A percentile compares a stretch with the other conserved stretches of the same genome.
Evolutionary conservation across 2,329 filamentous ascomycete genomes (phyloP).

Genomic region (Colletotrichum sp.): DNA sequence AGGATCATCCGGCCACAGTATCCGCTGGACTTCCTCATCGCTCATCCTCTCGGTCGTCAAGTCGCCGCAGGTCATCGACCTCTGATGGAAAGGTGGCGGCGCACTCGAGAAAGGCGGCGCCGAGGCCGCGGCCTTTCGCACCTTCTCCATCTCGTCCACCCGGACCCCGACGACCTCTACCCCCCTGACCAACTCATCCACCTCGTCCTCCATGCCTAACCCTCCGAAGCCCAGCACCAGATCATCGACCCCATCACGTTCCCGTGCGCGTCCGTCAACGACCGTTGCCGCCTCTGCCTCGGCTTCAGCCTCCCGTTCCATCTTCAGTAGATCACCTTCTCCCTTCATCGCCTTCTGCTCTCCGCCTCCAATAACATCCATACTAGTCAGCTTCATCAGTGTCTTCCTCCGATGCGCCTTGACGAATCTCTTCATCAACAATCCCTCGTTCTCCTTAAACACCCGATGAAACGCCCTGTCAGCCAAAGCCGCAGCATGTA

Average conservation of each 20-base stretch:
- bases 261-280: neutral
- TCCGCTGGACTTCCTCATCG: slow-evolving; percentile 1
- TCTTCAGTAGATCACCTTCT: neutral
- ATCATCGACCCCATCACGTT: neutral
- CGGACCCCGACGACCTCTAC: neutral
- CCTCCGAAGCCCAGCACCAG: neutral
- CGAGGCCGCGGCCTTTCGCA: neutral
- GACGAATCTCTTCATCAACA: slow-evolving; percentile 34
- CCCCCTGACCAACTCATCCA: neutral
- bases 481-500: slow-evolving; percentile 46
- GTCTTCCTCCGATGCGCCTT: slow-evolving; percentile 21
- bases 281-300: neutral
- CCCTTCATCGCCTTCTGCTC: slow-evolving; percentile 35
- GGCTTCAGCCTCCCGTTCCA: slow-evolving; percentile 23
- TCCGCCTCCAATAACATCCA: slow-evolving; percentile 19
- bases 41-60: neutral
- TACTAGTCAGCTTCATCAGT: neutral
- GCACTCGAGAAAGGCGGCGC: neutral
- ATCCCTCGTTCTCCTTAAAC: slow-evolving; percentile 49
- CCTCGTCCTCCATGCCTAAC: neutral
- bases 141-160: neutral
- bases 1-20: neutral
- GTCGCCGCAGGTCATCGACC: neutral
- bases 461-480: slow-evolving; percentile 48
- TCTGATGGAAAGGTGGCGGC: neutral